These are phyloP conservation scores for Calamus simplicifolius DNA, from an alignment of 176 grass and related monocot species.

Conservation along the genomic window DNA sequence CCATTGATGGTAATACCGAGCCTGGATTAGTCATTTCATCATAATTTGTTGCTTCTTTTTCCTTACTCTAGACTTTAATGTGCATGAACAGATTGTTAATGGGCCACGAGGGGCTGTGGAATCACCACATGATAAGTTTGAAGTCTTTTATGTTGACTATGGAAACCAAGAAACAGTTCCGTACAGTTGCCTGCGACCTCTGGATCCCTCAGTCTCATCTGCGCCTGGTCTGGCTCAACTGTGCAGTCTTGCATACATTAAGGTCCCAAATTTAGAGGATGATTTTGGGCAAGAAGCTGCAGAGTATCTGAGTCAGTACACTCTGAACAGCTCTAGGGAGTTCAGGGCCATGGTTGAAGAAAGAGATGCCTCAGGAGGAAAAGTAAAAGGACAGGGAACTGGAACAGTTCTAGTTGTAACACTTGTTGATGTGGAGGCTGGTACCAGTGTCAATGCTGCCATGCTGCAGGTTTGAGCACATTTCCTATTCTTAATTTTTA, in stretches of 20 bases:
- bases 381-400: constrained; percentile 79
- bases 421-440: constrained; percentile 63
- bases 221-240: constrained; percentile 73
- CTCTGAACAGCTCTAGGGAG: constrained; percentile 63
- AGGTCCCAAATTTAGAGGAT: constrained; percentile 67
- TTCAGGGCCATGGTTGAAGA: constrained; percentile 89
- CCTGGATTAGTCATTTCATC: too few species aligned
- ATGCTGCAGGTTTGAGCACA: constrained; percentile 81
- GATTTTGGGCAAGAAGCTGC: constrained; percentile 89
- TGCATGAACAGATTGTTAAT: constrained; percentile 64
- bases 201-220: constrained; percentile 53
- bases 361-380: constrained; percentile 65
- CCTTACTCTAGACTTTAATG: too few species aligned
- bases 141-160: constrained; percentile 97
- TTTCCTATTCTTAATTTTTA: neutral
- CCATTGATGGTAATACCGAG: too few species aligned
- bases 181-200: constrained; percentile 61
- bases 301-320: constrained; percentile 67
- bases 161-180: constrained; percentile 91
- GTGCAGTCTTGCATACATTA: constrained; percentile 79
- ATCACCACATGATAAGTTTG: constrained; percentile 71
- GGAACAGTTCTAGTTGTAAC: constrained; percentile 67
- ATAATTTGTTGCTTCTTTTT: too few species aligned
- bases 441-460: constrained; percentile 74
- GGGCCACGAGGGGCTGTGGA: constrained; percentile 70